These are phyloP conservation scores for Aspergillus sp. DNA, from an alignment of 2,329 filamentous ascomycete genomes.

Conservation along the genomic window DNA sequence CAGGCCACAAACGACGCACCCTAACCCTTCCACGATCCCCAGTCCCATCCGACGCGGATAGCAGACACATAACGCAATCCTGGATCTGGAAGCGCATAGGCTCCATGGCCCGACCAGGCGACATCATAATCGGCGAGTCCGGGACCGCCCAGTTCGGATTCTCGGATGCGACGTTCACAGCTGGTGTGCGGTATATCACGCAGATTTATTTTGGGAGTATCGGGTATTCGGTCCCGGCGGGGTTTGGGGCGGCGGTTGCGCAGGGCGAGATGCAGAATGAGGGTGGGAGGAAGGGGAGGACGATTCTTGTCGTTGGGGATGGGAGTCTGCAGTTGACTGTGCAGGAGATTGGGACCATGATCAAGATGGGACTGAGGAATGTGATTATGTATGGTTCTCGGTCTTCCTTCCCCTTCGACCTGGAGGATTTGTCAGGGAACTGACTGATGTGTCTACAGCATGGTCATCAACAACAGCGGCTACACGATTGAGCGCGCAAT, in stretches of 20 bases:
- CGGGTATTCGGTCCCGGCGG: slow-evolving; percentile 63
- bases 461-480: slow-evolving; percentile 81
- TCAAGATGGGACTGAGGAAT: slow-evolving; percentile 63
- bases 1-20: not conserved
- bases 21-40: not conserved
- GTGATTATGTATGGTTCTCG: not conserved
- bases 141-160: slow-evolving; percentile 84
- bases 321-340: slow-evolving; percentile 81
- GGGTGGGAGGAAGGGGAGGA: slow-evolving; percentile 57
- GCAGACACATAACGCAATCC: slow-evolving; percentile 48
- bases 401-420: not conserved
- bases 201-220: slow-evolving; percentile 73
- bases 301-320: slow-evolving; percentile 83
- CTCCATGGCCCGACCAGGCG: slow-evolving; percentile 68
- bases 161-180: slow-evolving; percentile 76
- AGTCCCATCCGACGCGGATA: slow-evolving; percentile 23
- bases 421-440: slow-evolving; percentile 37
- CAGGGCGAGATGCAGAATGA: slow-evolving; percentile 58
- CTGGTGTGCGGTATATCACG: slow-evolving; percentile 70
- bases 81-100: slow-evolving; percentile 74
- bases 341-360: slow-evolving; percentile 81
- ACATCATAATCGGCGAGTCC: slow-evolving; percentile 81
- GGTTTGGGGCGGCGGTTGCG: slow-evolving; percentile 71
- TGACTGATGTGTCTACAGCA: slow-evolving; percentile 51
- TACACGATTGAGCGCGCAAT: slow-evolving; percentile 87